Evolutionary conservation across 176 grass and related monocot genomes (phyloP), one percentile per base, ranked within the genome.

Genomic region (Oryza longistaminata): DNA sequence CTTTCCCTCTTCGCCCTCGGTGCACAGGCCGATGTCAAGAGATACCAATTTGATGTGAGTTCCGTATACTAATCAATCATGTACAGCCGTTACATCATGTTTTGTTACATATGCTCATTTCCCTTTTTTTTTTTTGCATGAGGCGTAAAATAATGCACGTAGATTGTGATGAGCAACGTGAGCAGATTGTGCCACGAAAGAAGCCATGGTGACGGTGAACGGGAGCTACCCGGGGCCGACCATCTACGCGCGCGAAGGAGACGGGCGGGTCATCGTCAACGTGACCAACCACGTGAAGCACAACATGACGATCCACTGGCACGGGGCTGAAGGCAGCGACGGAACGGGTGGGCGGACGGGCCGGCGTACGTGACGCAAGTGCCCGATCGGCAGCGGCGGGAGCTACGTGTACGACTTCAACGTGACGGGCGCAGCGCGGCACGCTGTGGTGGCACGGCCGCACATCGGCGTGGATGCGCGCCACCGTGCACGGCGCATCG

Each of bases 11-110:
- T 86, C 44, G 37, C 67, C 16, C 34, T 84, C 35, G 68, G 44
- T n/a, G 26, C 80, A 1, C 72, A 87, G 27, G 92, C 89, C 50
- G 92, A 79, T 19, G 25, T 79, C 9, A 91, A 89, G 79, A 79
- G 69, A 81, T 94, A 94, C 70, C 92, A 89, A 19, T 94, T 94
- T 75, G 92, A 94, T 68, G 89, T 91, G 70, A 94, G 92, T 88
- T 62, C 52, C 39, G 7, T 1, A 21, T 21, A 55, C 52, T 55
- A 2, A 19, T 55, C 17, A 55, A 52, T 4, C 2, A 55, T 55
- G 39, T 17, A 55, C 3, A 19, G 52, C 43, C 11, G 40, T 44
- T 45, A 26, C 39, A 45, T 21, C n/a, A 45, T 44, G 19, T 61
- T 61, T 33, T 3, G 35, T 16, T 35, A 35, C 15, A 1, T 4